Conservation (phyloP, 352 stramenopile genomes). For the Globisporangium rhizosaccharum region DNA sequence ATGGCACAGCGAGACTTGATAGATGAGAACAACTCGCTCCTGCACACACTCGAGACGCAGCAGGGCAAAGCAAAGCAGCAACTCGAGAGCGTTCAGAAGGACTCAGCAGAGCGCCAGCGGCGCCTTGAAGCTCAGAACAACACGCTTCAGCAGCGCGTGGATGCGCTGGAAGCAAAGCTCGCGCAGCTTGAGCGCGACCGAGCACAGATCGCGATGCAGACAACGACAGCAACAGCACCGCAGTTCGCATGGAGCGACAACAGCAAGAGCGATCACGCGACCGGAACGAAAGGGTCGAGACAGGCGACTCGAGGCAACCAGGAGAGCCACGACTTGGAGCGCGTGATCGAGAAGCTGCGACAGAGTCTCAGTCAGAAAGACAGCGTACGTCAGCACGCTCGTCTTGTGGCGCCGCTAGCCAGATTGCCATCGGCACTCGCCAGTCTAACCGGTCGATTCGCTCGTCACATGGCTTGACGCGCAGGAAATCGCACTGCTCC, state of each 20-base stretch:
- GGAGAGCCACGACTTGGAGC: constrained; percentile 36
- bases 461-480: background rate
- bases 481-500: constrained; percentile 69
- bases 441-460: background rate
- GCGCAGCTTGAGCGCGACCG: constrained; percentile 5
- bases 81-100: constrained; percentile 9
- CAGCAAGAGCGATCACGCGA: too few species aligned
- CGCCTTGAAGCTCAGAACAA: constrained; percentile 13
- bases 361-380: constrained; percentile 47
- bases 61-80: constrained; percentile 14
- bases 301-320: constrained; percentile 25
- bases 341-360: constrained; percentile 35
- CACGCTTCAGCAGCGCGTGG: constrained; percentile 23
- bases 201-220: constrained; percentile 11
- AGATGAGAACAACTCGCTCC: constrained; percentile 22
- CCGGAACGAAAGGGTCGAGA: too few species aligned
- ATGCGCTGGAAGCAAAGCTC: constrained; percentile 24
- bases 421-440: too few species aligned
- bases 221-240: background rate
- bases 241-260: constrained; percentile 12
- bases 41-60: constrained; percentile 22
- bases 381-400: constrained; percentile 16
- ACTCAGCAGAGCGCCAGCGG: constrained; percentile 14
- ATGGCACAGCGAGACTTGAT: constrained; percentile 20
- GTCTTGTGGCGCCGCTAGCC: background rate